Conservation (phyloP, 164 flowering plant genomes). For the Cinnamomum chago region DNA sequence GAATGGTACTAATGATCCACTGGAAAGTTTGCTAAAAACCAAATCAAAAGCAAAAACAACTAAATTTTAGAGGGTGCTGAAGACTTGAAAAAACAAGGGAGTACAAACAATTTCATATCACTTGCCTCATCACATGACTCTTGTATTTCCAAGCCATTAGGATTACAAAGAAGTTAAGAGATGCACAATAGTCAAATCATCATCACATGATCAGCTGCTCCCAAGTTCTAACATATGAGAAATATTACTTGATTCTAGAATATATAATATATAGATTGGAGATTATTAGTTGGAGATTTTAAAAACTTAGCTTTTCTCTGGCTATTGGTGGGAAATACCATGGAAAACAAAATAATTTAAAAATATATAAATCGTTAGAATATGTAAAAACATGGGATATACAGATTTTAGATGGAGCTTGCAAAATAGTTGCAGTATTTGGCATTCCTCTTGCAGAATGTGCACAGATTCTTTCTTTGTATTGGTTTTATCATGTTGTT, state of each 20-base stretch:
- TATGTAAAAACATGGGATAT: too few species aligned
- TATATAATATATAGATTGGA: too few species aligned
- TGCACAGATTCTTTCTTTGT: too few species aligned
- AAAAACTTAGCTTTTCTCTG: too few species aligned
- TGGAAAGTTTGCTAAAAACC: conserved; percentile 19
- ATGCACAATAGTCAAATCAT: conserved; percentile 28
- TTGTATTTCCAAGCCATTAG: conserved; percentile 11
- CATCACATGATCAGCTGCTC: conserved; percentile 46
- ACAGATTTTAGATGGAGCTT: too few species aligned
- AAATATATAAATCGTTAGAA: too few species aligned
- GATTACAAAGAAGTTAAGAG: conserved; percentile 23
- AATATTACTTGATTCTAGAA: background rate
- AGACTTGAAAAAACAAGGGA: background rate
- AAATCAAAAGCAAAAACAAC: conserved; percentile 23
- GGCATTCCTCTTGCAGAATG: too few species aligned
- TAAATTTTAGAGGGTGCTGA: conserved; percentile 13
- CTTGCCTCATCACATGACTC: conserved; percentile 37
- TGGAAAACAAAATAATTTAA: too few species aligned
- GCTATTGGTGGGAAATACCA: too few species aligned
- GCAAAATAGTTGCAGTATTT: too few species aligned
- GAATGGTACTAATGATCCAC: conserved; percentile 7
- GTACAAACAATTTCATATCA: conserved; percentile 24
- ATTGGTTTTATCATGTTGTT: too few species aligned
- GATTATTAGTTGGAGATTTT: too few species aligned
- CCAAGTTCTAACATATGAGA: conserved; percentile 27